Evolutionary conservation across 2,329 filamentous ascomycete species (phyloP), one percentile per base, ranked within the genome.

Genomic region (Hymenoscyphus albidus): DNA sequence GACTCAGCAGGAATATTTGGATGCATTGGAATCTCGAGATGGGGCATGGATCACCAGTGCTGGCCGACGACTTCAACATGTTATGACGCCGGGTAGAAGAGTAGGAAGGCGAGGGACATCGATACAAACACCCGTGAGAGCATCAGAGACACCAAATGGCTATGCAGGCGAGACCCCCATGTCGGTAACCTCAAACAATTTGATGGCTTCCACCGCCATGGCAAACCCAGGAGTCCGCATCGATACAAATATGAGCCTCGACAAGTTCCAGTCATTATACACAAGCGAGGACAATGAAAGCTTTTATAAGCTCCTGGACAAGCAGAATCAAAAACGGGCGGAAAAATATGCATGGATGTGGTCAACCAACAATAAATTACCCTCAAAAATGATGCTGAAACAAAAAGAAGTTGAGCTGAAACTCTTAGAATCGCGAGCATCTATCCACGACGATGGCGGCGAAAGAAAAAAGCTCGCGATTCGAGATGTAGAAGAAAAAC

Each of bases 231-330:
- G 78, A 60, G 80, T 78, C 62, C 79, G 80, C 64, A 77, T 82
- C 39, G 88, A 96, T 74, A 87, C 88, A 54, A 89, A 88, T 70
- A 87, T 98, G 81, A 93, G 89, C 65, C 83, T 99, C 1, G 87
- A 88, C 62, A 86, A 88, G 1, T 99, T 97, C 73, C 95, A 99
- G 74, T 85, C 90, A 2, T 94, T 91, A 70, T 98, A 97, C 78
- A 99, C 94, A 0, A 97, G 92, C 73, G 95, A 99, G 77, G 95
- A 99, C 76, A 98, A 98, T 74, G 95, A 97, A 75, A 96, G 91
- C 71, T 98, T 99, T 80, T 96, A 97, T 77, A 90, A 89, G 71
- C 82, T 99, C 1, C 81, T 98, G 35, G 95, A 99, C 78, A 91
- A 88, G 73, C 92, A 97, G 74, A 99, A 97, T 74, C 83, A 88